phyloP scores from a whole-genome alignment of 1,139 yeast genomes.

The Yamadazyma trypodendri region DNA sequence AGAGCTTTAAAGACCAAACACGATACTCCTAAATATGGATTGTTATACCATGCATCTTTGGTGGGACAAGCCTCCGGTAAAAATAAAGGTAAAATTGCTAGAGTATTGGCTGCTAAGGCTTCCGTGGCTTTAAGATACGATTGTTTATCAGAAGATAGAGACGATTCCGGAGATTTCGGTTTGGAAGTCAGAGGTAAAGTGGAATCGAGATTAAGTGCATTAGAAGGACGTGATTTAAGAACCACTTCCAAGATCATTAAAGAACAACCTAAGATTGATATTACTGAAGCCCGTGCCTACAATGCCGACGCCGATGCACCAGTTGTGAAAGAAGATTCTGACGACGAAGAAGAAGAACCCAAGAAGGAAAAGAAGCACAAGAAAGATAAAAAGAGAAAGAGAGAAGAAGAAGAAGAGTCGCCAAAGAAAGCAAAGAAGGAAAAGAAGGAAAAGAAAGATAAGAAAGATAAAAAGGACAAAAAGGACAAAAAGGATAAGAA shows the following conservation, averaged over 20 bases:
- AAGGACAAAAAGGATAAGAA: slow-evolving; percentile 35
- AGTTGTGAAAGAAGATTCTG: slow-evolving; percentile 37
- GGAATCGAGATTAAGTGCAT: slow-evolving; percentile 89
- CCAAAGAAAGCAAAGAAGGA: slow-evolving; percentile 38
- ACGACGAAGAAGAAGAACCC: slow-evolving; percentile 49
- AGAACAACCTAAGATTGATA: slow-evolving; percentile 79
- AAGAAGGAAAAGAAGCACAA: slow-evolving; percentile 37
- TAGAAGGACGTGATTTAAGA: slow-evolving; percentile 93
- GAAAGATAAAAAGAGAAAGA: slow-evolving; percentile 32
- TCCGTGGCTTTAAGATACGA: slow-evolving; percentile 96
- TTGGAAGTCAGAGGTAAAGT: slow-evolving; percentile 89
- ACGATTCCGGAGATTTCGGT: slow-evolving; percentile 93
- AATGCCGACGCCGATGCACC: slow-evolving; percentile 90
- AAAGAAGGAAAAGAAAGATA: slow-evolving; percentile 42
- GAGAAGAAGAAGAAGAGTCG: slow-evolving; percentile 39
- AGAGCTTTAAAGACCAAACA: slow-evolving; percentile 98
- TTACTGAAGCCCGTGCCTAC: slow-evolving; percentile 82
- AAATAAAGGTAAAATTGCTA: slow-evolving; percentile 98
- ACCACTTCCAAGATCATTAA: slow-evolving; percentile 74
- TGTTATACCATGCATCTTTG: slow-evolving; percentile 94
- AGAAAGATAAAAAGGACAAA: slow-evolving; percentile 37
- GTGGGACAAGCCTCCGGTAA: slow-evolving; percentile 95
- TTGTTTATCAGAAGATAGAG: slow-evolving; percentile 95
- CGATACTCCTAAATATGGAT: slow-evolving; percentile 97
- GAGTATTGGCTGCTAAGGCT: slow-evolving; percentile 98